These are phyloP conservation scores for Vaccinium darrowii DNA, from an alignment of 148 eudicot species.

Conservation along the genomic window DNA sequence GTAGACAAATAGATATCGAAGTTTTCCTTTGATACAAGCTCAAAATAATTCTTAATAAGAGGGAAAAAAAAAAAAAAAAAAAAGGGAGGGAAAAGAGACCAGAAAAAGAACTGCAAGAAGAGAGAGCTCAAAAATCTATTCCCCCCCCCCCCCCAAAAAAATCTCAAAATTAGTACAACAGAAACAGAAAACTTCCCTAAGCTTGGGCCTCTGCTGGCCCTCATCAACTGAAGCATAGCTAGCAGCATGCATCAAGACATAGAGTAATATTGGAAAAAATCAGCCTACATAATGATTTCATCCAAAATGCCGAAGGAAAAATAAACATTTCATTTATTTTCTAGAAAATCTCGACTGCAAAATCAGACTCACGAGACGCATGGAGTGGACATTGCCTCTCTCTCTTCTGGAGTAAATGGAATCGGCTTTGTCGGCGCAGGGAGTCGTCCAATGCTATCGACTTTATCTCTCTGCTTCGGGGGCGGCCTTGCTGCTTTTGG, in stretches of 20 bases:
- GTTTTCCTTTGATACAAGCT: neutral
- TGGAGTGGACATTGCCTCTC: constrained; percentile 27
- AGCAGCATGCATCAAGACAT: neutral
- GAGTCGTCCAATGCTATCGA: constrained; percentile 88
- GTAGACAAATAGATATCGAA: too few relatives aligned
- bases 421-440: constrained; percentile 91
- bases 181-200: neutral
- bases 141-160: too few relatives aligned
- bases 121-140: neutral
- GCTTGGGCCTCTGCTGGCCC: neutral
- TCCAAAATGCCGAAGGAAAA: too few relatives aligned
- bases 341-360: neutral
- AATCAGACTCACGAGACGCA: constrained; percentile 19
- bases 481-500: constrained; percentile 91
- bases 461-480: constrained; percentile 79
- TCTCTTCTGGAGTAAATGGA: constrained; percentile 55
- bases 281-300: neutral
- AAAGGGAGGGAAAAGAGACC: neutral
- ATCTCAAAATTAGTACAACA: neutral
- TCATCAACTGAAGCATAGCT: too few relatives aligned
- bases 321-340: neutral
- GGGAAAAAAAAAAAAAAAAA: neutral
- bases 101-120: neutral
- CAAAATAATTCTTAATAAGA: neutral
- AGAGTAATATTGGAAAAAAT: neutral